Percentiles rank a stretch among this genome's conserved stretches.
These are phyloP conservation scores for Cercophora newfieldiana DNA, from an alignment of 495 filamentous ascomycete species.

Conservation along the genomic window DNA sequence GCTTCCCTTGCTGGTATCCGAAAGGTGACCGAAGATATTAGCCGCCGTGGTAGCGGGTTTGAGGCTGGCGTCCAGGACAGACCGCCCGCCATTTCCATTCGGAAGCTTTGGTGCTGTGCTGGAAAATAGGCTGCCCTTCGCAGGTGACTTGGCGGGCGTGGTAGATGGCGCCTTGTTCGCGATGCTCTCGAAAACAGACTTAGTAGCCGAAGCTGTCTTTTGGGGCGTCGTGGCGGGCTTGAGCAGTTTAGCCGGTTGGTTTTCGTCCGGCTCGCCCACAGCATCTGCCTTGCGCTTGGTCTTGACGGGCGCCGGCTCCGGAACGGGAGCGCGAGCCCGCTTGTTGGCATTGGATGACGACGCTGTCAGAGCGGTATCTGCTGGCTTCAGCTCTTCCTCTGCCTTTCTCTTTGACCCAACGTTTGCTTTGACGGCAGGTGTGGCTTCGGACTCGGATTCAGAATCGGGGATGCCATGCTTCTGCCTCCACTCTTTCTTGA, in stretches of 20 bases:
- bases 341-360: slow-evolving; percentile 44
- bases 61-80: slow-evolving; percentile 29
- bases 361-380: slow-evolving; percentile 33
- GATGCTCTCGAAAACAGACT: slow-evolving; percentile 48
- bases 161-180: slow-evolving; percentile 35
- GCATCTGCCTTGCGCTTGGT: slow-evolving; percentile 48
- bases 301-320: slow-evolving; percentile 26
- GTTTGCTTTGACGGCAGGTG: slow-evolving; percentile 19
- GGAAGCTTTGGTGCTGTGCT: slow-evolving; percentile 12
- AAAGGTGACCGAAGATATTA: slow-evolving; percentile 67
- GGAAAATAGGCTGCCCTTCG: slow-evolving; percentile 36
- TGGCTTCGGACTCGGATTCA: slow-evolving; percentile 31
- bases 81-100: slow-evolving; percentile 24
- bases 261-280: slow-evolving; percentile 50
- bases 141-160: slow-evolving; percentile 24
- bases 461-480: slow-evolving; percentile 45
- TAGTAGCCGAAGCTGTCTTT: slow-evolving; percentile 47
- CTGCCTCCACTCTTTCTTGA: slow-evolving; percentile 50
- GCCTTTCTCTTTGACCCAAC: slow-evolving; percentile 47
- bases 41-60: slow-evolving; percentile 24
- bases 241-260: slow-evolving; percentile 59
- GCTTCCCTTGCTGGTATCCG: slow-evolving; percentile 52
- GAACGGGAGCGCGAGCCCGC: slow-evolving; percentile 40
- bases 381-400: slow-evolving; percentile 41
- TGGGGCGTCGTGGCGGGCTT: slow-evolving; percentile 46